Conservation (phyloP, 2,329 filamentous ascomycete genomes). For the Aspergillus uvarum region DNA sequence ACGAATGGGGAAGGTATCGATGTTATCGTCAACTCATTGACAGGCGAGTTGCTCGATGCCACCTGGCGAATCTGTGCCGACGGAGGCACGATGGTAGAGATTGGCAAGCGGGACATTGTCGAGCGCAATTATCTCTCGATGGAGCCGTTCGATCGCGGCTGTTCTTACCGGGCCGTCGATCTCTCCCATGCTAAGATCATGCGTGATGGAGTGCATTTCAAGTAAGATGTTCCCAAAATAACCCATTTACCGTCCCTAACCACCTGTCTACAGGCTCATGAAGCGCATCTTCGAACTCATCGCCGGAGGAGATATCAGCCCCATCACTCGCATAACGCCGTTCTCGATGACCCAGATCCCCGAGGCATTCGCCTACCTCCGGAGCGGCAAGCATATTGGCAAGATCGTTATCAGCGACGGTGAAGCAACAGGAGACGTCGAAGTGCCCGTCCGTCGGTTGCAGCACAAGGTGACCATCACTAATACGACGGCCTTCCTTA, state of each 20-base stretch:
- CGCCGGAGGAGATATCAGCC: not conserved
- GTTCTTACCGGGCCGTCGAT: conserved; percentile 19
- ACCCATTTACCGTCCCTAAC: not conserved
- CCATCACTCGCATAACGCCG: conserved; percentile 4
- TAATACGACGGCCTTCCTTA: conserved; percentile 5
- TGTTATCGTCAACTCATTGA: conserved; percentile 15
- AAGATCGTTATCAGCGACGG: conserved; percentile 38
- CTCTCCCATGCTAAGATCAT: conserved; percentile 8
- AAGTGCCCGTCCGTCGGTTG: not conserved
- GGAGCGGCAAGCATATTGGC: conserved; percentile 38
- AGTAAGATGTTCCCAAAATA: not conserved
- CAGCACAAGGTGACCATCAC: not conserved
- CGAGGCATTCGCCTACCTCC: conserved; percentile 33
- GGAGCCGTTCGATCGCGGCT: conserved; percentile 16
- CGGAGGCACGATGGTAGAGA: conserved; percentile 22
- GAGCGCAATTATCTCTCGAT: conserved; percentile 15
- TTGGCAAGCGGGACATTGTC: conserved; percentile 22
- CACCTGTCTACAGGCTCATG: not conserved
- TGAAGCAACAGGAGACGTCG: not conserved
- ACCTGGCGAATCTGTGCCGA: conserved; percentile 17
- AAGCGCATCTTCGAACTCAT: conserved; percentile 3
- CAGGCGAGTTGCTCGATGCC: conserved; percentile 10
- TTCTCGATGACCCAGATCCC: conserved; percentile 5
- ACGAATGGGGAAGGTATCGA: conserved; percentile 26
- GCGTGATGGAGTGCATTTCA: not conserved